phyloP scores from a whole-genome alignment of 2,329 filamentous ascomycete species.

The Graphilbum ipis-grandicollis region DNA sequence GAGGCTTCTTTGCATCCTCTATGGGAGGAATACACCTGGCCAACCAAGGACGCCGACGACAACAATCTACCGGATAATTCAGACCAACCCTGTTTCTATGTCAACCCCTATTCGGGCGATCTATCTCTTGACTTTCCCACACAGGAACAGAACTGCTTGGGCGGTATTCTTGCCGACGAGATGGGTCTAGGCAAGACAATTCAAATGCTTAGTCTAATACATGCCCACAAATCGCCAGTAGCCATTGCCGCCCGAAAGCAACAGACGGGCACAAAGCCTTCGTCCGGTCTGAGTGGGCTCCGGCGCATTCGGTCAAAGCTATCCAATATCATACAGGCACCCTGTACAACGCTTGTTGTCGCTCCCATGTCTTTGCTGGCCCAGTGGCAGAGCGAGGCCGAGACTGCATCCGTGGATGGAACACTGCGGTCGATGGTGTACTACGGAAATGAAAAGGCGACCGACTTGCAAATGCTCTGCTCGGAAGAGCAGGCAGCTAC shows the following conservation, averaged over 20 bases:
- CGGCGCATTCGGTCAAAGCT: slow-evolving; percentile 16
- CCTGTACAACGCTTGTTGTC: slow-evolving; percentile 84
- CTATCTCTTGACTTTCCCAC: slow-evolving; percentile 79
- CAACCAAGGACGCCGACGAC: slow-evolving; percentile 72
- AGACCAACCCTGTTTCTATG: slow-evolving; percentile 63
- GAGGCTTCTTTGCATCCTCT: slow-evolving; percentile 85
- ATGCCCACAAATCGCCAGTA: slow-evolving; percentile 55
- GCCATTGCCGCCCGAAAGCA: slow-evolving; percentile 20
- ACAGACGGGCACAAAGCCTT: slow-evolving; percentile 2
- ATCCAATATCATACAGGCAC: slow-evolving; percentile 45
- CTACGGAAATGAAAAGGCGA: slow-evolving; percentile 72
- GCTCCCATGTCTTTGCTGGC: slow-evolving; percentile 93
- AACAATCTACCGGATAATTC: slow-evolving; percentile 49
- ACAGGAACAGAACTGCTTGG: slow-evolving; percentile 87
- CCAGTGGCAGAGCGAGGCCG: slow-evolving; percentile 91
- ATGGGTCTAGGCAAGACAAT: slow-evolving; percentile 99
- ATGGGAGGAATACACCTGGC: slow-evolving; percentile 94
- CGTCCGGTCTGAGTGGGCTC: slow-evolving; percentile 36
- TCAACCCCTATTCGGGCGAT: slow-evolving; percentile 94
- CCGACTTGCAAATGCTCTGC: slow-evolving; percentile 65
- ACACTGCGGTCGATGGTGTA: slow-evolving; percentile 77
- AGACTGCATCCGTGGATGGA: slow-evolving; percentile 73
- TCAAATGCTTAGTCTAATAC: slow-evolving; percentile 89
- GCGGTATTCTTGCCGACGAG: slow-evolving; percentile 85
- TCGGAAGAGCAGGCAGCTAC: slow-evolving; percentile 52